These are phyloP conservation scores for Calocybe gambosa DNA, from an alignment of 1,284 basidiomycete species.

Conservation along the genomic window DNA sequence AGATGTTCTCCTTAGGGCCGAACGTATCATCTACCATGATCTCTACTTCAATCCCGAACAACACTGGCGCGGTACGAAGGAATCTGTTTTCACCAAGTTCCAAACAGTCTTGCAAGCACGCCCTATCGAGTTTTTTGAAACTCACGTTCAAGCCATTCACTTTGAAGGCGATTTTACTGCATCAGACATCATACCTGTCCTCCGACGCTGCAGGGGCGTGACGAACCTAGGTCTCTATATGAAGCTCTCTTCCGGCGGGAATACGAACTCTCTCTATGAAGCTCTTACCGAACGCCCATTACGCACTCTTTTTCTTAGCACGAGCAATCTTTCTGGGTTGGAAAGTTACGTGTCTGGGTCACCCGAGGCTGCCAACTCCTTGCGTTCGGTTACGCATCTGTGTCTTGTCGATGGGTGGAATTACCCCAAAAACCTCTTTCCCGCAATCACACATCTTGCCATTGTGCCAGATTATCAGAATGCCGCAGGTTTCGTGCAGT, in stretches of 20 bases:
- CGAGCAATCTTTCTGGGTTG: slow-evolving; percentile 1
- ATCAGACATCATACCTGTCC: slow-evolving; percentile 11
- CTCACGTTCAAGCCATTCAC: slow-evolving; percentile 14
- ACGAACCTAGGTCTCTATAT: slow-evolving; percentile 15
- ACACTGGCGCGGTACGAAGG: background rate
- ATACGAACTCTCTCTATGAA: slow-evolving; percentile 2
- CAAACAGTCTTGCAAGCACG: slow-evolving; percentile 7
- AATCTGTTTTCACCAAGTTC: slow-evolving; percentile 6
- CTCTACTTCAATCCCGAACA: slow-evolving; percentile 13
- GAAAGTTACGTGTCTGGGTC: no score
- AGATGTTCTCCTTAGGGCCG: slow-evolving; percentile 10
- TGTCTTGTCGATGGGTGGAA: slow-evolving; percentile 6
- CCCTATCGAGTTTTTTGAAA: slow-evolving; percentile 15
- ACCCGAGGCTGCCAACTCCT: background rate
- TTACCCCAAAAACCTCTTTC: slow-evolving; percentile 8
- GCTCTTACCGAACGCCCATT: slow-evolving; percentile 13
- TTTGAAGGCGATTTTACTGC: slow-evolving; percentile 10
- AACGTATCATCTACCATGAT: slow-evolving; percentile 17
- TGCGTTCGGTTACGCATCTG: slow-evolving; percentile 8
- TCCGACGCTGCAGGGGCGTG: slow-evolving; percentile 14
- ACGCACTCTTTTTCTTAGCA: slow-evolving; percentile 13
- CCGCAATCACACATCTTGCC: slow-evolving; percentile 13
- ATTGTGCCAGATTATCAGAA: slow-evolving; percentile 10
- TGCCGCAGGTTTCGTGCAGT: background rate
- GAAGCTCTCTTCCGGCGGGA: background rate